These are phyloP conservation scores for Discostella stelligera DNA, from an alignment of 352 stramenopile genomes.

Conservation along the genomic window DNA sequence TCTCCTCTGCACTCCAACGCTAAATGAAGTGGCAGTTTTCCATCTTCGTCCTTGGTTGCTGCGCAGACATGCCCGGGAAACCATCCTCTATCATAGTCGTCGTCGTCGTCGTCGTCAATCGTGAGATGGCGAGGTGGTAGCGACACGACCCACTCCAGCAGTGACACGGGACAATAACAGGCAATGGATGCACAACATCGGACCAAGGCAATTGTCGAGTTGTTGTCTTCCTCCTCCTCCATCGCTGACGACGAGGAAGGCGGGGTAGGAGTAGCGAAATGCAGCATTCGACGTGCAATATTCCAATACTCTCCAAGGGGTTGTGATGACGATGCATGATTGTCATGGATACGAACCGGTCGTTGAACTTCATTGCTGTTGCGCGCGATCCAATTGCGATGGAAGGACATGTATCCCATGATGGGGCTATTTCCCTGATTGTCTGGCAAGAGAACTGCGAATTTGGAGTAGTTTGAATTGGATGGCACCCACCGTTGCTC, in stretches of 20 bases:
- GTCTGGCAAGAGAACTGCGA: conserved; percentile 25
- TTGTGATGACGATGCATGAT: neutral
- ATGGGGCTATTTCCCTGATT: conserved; percentile 23
- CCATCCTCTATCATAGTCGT: neutral
- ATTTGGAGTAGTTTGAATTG: conserved; percentile 12
- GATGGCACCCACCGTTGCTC: conserved; percentile 13
- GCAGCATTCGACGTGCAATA: conserved; percentile 23
- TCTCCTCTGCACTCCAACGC: conserved; percentile 16
- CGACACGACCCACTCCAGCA: conserved; percentile 30
- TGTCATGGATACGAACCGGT: neutral
- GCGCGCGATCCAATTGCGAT: conserved; percentile 18
- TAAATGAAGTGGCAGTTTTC: conserved; percentile 34
- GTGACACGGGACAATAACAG: conserved; percentile 20
- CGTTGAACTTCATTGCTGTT: neutral
- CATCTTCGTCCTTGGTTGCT: conserved; percentile 11
- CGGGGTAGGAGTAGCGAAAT: conserved; percentile 13
- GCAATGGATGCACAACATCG: conserved; percentile 33
- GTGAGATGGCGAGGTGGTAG: neutral
- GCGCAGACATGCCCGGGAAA: conserved; percentile 20
- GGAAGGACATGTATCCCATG: conserved; percentile 32
- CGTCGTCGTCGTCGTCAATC: conserved; percentile 1
- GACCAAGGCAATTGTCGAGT: conserved; percentile 19
- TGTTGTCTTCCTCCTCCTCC: neutral
- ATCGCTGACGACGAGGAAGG: neutral
- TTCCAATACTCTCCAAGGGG: conserved; percentile 17